Conservation (phyloP, 148 eudicot genomes). For the Camellia sinensis region DNA sequence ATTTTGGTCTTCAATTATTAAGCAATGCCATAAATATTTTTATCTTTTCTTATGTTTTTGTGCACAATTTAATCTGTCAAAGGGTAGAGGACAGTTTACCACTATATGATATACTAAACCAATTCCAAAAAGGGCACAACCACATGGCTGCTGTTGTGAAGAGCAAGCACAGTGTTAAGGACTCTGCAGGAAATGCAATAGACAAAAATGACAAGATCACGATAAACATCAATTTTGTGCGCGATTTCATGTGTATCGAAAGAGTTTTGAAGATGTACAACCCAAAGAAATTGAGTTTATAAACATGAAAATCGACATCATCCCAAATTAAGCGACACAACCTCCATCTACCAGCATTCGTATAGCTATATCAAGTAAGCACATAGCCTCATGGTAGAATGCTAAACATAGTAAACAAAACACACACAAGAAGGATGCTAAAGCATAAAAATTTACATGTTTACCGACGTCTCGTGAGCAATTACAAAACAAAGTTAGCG, state of each 20-base stretch:
- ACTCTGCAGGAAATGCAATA: slow-evolving; percentile 18
- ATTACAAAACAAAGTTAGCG: no score
- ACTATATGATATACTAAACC: slow-evolving; percentile 61
- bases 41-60: not conserved
- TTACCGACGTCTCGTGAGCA: no score
- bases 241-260: no score
- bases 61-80: slow-evolving; percentile 11
- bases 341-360: no score
- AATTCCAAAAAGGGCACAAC: slow-evolving; percentile 75
- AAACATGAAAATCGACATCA: no score
- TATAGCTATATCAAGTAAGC: no score
- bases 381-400: no score
- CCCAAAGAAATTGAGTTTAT: no score
- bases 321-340: no score
- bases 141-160: slow-evolving; percentile 77
- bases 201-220: not conserved
- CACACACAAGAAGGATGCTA: no score
- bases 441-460: no score
- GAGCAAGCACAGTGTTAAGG: slow-evolving; percentile 28
- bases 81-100: slow-evolving; percentile 65
- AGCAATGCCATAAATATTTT: not conserved
- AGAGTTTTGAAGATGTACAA: not conserved
- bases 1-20: not conserved
- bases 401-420: no score
- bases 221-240: slow-evolving; percentile 15